Evolutionary conservation across 176 grass and related monocot genomes (phyloP), one percentile per base, ranked within the genome.

Genomic region (Paspalum vaginatum): DNA sequence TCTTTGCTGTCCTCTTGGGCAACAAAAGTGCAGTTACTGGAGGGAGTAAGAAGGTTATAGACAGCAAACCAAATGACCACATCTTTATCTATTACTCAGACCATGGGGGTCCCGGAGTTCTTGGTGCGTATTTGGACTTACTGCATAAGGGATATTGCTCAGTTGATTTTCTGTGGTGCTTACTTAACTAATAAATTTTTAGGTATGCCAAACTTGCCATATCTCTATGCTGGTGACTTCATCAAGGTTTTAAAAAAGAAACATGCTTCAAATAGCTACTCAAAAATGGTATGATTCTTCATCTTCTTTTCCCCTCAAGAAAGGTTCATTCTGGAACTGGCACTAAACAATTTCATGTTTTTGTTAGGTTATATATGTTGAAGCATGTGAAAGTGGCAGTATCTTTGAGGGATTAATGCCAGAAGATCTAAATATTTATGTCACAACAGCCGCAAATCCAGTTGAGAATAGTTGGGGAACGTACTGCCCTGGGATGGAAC

Each of bases 11-110:
- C 63, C 83, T 98, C n/a, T 74, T 91, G 84, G 95, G 95, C 16
- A 82, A 95, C 60, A 91, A 86, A 84, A 89, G 69, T 62, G 84
- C 92, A 37, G 81, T 93, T 63, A 83, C 91, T 91, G 95, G 92
- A 72, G 95, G 95, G 71, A 98, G 92, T 84, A 78, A 85, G 77
- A 98, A 98, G 84, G 95, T 98, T 39, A 85, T 98, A 79, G 72
- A 98, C 65, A 98, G 95, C 61, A 89, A 95, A 88, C 75, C 80
- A 48, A 68, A 87, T 61, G 95, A 98, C 61, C 92, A 92, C 42
- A 98, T 98, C 76, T 98, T 98, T 79, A 85, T 98, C 81, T 98
- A 98, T 70, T 98, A 95, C 81, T 87, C 95, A 3, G 95, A 98
- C 77, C 95, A 98, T 69, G 95, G 95, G 54, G 95, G 95, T 57